phyloP scores from a whole-genome alignment of 768 basidiomycete genomes.

The Coprinopsis sp. region DNA sequence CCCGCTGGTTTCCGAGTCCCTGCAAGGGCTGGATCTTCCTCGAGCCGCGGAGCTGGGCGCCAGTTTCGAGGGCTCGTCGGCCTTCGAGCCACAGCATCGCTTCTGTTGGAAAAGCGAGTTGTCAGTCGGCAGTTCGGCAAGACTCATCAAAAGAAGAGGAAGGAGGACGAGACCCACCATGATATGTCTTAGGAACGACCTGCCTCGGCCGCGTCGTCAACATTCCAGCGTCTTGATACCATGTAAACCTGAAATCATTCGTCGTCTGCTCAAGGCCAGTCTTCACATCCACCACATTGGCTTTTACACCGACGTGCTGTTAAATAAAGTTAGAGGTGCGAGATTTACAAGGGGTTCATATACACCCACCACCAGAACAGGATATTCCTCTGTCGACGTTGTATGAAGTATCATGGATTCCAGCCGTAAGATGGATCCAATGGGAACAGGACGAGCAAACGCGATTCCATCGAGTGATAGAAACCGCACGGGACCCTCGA shows the following conservation, averaged over 20 bases:
- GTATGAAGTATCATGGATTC: constrained; percentile 65
- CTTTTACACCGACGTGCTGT: constrained; percentile 69
- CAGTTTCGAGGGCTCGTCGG: constrained; percentile 64
- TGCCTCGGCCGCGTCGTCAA: constrained; percentile 32
- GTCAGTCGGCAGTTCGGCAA: constrained; percentile 2
- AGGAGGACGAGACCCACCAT: constrained; percentile 38
- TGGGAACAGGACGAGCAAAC: constrained; percentile 77
- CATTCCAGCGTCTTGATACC: constrained; percentile 45
- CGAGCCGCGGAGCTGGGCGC: constrained; percentile 53
- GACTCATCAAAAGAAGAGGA: background rate
- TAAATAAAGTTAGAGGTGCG: constrained; percentile 1
- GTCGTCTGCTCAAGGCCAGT: constrained; percentile 64
- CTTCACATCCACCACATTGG: constrained; percentile 64
- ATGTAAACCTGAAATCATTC: constrained; percentile 76
- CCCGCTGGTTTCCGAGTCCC: too few species aligned
- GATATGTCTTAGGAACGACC: constrained; percentile 67
- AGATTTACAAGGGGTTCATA: background rate
- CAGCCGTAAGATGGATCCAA: constrained; percentile 75
- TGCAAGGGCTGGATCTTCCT: too few species aligned
- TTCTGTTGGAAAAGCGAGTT: constrained; percentile 39
- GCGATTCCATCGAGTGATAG: constrained; percentile 79
- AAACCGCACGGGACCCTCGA: constrained; percentile 60
- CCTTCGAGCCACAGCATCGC: constrained; percentile 86
- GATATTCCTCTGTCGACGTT: constrained; percentile 43
- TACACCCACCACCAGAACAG: constrained; percentile 55